Conservation (phyloP, 208 protist species). For the Porcisia deanei region DNA sequence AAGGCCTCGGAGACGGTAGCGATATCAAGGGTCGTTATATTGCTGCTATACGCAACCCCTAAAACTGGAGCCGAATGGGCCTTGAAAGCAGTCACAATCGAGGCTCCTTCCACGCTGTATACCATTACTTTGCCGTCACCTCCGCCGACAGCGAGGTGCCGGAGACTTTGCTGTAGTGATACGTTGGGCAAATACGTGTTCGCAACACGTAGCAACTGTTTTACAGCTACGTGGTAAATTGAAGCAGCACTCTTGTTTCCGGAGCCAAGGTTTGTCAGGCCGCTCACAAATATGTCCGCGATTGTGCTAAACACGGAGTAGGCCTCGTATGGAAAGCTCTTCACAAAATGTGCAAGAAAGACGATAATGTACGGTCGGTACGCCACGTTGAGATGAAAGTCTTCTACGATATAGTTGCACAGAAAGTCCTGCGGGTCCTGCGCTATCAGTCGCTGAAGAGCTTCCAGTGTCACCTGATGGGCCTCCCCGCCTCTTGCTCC, state of each 20-base stretch:
- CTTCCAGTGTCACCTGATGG: constrained; percentile 21
- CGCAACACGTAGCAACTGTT: constrained; percentile 46
- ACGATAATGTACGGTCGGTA: constrained; percentile 33
- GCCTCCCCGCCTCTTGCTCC: constrained; percentile 10
- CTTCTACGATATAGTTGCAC: constrained; percentile 14
- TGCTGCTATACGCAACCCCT: constrained; percentile 76
- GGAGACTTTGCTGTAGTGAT: constrained; percentile 69
- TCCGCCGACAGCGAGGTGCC: constrained; percentile 69
- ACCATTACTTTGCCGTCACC: constrained; percentile 65
- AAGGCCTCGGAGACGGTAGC: constrained; percentile 68
- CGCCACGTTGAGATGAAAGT: constrained; percentile 21
- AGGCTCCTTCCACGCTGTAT: constrained; percentile 65
- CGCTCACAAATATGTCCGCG: constrained; percentile 21
- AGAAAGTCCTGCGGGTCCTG: constrained; percentile 34
- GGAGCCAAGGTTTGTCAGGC: constrained; percentile 10
- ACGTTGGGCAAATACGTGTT: constrained; percentile 62
- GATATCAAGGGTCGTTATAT: constrained; percentile 66
- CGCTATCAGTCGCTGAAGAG: constrained; percentile 37
- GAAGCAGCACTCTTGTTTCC: constrained; percentile 31
- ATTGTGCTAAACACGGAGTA: constrained; percentile 26
- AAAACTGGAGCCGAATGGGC: constrained; percentile 55
- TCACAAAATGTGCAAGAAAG: constrained; percentile 38
- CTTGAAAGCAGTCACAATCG: constrained; percentile 57
- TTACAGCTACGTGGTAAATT: constrained; percentile 41
- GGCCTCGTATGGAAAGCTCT: constrained; percentile 31